Percentiles rank a stretch among this genome's conserved stretches.
phyloP scores from a whole-genome alignment of 1,284 basidiomycete genomes.

The Entoloma clypeatum region DNA sequence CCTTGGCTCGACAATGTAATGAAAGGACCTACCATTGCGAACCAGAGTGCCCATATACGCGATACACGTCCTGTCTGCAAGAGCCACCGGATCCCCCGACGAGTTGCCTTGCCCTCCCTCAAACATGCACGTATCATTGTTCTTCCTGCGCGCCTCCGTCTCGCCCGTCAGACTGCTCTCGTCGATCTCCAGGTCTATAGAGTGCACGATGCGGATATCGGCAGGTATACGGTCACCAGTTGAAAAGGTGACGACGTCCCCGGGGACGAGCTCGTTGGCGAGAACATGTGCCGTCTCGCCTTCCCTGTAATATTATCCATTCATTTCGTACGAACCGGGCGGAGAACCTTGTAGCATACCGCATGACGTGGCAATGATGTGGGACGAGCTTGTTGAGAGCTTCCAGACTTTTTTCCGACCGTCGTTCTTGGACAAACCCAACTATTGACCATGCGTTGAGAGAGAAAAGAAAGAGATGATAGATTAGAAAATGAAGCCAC shows the following conservation, averaged over 20 bases:
- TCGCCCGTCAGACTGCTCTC: constrained; percentile 96
- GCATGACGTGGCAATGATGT: constrained; percentile 90
- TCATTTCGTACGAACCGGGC: constrained; percentile 8
- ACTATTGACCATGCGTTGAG: constrained; percentile 58
- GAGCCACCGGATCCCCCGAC: constrained; percentile 52
- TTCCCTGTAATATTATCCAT: constrained; percentile 48
- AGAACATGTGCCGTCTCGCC: constrained; percentile 74
- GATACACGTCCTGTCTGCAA: constrained; percentile 87
- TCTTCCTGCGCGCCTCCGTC: constrained; percentile 79
- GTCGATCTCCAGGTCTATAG: constrained; percentile 89
- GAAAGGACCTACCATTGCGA: constrained; percentile 63
- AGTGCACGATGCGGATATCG: constrained; percentile 79
- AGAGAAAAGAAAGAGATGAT: constrained; percentile 7
- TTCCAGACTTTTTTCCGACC: constrained; percentile 93
- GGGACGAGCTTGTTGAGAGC: constrained; percentile 96
- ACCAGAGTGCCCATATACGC: constrained; percentile 98
- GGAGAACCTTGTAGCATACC: constrained; percentile 41
- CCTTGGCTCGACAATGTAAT: not conserved
- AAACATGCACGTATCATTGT: constrained; percentile 47
- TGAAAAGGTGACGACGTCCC: constrained; percentile 88
- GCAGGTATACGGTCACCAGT: constrained; percentile 94
- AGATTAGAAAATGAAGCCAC: constrained; percentile 20
- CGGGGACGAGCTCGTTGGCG: constrained; percentile 93
- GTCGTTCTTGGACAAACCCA: constrained; percentile 92
- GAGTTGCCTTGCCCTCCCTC: constrained; percentile 20